phyloP scores from a whole-genome alignment of 441 rosid genomes.

The Euphorbia celastroides region DNA sequence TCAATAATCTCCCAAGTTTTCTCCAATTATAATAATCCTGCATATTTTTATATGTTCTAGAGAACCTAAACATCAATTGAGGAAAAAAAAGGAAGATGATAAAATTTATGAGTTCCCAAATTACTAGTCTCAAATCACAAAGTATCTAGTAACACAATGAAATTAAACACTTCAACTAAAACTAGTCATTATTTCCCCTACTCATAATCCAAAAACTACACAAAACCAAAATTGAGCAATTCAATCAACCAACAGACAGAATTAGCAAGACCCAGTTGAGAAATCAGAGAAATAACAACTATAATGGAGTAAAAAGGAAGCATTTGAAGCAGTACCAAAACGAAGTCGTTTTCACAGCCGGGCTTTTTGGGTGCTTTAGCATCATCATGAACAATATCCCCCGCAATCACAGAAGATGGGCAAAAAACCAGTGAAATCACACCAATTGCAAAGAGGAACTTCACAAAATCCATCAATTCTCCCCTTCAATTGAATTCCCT shows the following conservation, averaged over 20 bases:
- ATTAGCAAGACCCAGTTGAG: conserved; percentile 26
- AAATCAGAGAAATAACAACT: conserved; percentile 22
- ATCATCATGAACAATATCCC: conserved; percentile 91
- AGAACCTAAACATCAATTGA: not conserved
- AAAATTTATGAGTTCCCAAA: not conserved
- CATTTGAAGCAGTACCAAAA: conserved; percentile 48
- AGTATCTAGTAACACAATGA: not conserved
- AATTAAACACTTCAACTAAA: not conserved
- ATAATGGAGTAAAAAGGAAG: conserved; percentile 18
- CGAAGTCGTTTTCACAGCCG: conserved; percentile 93
- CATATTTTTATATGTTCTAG: not conserved
- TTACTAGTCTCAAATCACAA: conserved; percentile 6
- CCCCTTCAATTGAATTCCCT: conserved; percentile 20
- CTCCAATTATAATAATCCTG: not conserved
- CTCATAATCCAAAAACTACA: conserved; percentile 13
- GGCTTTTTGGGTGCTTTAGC: conserved; percentile 92
- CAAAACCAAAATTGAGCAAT: conserved; percentile 2
- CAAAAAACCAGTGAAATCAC: conserved; percentile 43
- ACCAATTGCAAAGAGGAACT: conserved; percentile 32
- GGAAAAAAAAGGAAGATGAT: not conserved
- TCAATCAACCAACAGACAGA: conserved; percentile 13
- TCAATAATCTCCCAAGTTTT: conserved; percentile 4
- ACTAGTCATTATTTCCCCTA: not conserved
- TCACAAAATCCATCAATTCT: conserved; percentile 56
- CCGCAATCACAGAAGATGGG: conserved; percentile 53